These are phyloP conservation scores for Ophiostoma perfectum DNA, from an alignment of 2,329 filamentous ascomycete genomes.

Conservation along the genomic window DNA sequence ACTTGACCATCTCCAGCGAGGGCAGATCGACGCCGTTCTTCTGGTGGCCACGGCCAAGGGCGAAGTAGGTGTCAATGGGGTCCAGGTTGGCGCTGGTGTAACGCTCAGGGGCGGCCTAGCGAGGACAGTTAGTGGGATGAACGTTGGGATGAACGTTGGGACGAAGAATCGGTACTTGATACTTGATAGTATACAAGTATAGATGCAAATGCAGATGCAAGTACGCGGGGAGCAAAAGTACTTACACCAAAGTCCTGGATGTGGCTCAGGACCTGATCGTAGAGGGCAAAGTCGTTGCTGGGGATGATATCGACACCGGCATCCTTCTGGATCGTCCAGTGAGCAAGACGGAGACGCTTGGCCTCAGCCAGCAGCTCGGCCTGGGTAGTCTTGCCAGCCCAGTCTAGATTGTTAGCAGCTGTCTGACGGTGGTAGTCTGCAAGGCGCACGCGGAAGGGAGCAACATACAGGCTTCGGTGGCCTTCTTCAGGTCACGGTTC, in stretches of 20 bases:
- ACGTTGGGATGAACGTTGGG: neutral
- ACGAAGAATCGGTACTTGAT: too few relatives aligned
- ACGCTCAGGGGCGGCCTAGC: conserved; percentile 78
- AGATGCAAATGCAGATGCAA: too few relatives aligned
- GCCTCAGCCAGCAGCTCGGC: conserved; percentile 87
- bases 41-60: conserved; percentile 98
- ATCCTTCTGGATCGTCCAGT: conserved; percentile 99
- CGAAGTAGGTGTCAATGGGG: conserved; percentile 94
- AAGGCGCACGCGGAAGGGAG: too few relatives aligned
- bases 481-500: conserved; percentile 99
- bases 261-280: conserved; percentile 96
- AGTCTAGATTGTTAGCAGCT: conserved; percentile 40
- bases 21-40: conserved; percentile 91
- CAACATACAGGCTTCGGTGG: conserved; percentile 72
- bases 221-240: conserved; percentile 25
- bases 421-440: too few relatives aligned
- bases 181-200: too few relatives aligned
- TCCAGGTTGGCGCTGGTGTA: conserved; percentile 88
- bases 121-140: neutral
- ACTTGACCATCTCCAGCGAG: conserved; percentile 98
- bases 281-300: conserved; percentile 99
- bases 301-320: conserved; percentile 96
- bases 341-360: conserved; percentile 90
- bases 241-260: conserved; percentile 95
- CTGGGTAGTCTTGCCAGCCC: conserved; percentile 90